phyloP scores from a whole-genome alignment of 257 asterid species.

The Capsicum pubescens region DNA sequence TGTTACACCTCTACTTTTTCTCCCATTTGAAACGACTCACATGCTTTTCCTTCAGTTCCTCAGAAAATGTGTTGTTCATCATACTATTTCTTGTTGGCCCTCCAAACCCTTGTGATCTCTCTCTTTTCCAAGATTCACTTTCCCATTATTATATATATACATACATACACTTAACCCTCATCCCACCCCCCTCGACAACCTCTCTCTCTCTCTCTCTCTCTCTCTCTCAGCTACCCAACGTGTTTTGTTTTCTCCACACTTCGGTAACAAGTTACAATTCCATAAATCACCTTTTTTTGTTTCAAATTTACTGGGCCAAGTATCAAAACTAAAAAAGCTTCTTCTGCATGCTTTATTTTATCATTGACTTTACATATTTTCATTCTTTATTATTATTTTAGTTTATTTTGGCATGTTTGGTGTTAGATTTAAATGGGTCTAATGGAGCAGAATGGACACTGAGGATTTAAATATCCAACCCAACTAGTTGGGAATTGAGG shows the following conservation, averaged over 20 bases:
- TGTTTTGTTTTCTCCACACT: background rate
- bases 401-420: background rate
- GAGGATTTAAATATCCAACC: background rate
- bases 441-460: background rate
- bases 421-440: slow-evolving; percentile 11
- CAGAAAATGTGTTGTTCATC: slow-evolving; percentile 45
- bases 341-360: slow-evolving; percentile 2
- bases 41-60: slow-evolving; percentile 34
- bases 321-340: slow-evolving; percentile 17
- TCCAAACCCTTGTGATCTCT: slow-evolving; percentile 36
- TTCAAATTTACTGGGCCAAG: background rate
- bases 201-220: background rate
- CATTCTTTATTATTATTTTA: background rate
- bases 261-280: background rate
- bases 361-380: background rate
- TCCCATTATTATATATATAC: background rate
- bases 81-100: slow-evolving; percentile 34
- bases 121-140: background rate
- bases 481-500: background rate
- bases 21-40: slow-evolving; percentile 29
- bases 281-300: slow-evolving; percentile 9
- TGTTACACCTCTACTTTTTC: background rate
- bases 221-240: background rate
- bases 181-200: background rate
- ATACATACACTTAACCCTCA: background rate